Evolutionary conservation across 179 eudicot genomes (phyloP).

Genomic region (Corrigiola litoralis): DNA sequence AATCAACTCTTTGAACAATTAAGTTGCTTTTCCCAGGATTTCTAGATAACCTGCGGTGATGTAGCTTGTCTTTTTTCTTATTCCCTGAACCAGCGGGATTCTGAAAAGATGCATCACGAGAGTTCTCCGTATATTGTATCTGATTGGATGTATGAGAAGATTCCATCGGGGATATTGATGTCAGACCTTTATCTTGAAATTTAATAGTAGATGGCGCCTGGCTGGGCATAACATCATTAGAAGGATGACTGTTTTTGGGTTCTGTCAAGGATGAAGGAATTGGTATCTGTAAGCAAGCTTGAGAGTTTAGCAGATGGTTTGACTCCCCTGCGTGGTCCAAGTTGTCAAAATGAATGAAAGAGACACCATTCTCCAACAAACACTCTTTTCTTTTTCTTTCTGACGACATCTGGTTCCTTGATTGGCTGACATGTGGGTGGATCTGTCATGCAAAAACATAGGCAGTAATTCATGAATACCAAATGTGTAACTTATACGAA

Average conservation of each 20-base stretch:
- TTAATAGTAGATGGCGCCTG: conserved; percentile 34
- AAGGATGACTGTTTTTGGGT: conserved; percentile 24
- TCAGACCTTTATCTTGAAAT: conserved; percentile 38
- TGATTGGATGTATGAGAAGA: conserved; percentile 48
- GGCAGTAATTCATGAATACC: conserved; percentile 6
- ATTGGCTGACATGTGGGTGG: conserved; percentile 32
- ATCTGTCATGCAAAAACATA: conserved; percentile 28
- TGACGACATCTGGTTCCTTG: conserved; percentile 34
- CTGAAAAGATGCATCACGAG: conserved; percentile 36
- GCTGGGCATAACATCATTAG: conserved; percentile 35
- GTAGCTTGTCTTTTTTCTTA: conserved; percentile 37
- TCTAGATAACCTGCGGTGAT: conserved; percentile 24
- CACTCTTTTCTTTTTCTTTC: conserved; percentile 40
- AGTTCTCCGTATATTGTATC: conserved; percentile 30
- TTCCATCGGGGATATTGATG: conserved; percentile 42
- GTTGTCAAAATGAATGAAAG: conserved; percentile 28
- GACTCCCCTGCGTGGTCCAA: conserved; percentile 25
- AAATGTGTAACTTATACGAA: background rate
- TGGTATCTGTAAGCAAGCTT: conserved; percentile 32
- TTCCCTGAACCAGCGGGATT: conserved; percentile 29
- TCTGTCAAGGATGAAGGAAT: conserved; percentile 26
- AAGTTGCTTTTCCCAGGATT: conserved; percentile 23
- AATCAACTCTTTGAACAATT: conserved; percentile 22
- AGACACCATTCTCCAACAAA: conserved; percentile 26
- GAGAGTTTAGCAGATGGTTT: conserved; percentile 30